Percentiles rank a stretch among this genome's conserved stretches.
These are phyloP conservation scores for Leccinum longicurvipes DNA, from an alignment of 768 basidiomycete genomes.

Conservation along the genomic window DNA sequence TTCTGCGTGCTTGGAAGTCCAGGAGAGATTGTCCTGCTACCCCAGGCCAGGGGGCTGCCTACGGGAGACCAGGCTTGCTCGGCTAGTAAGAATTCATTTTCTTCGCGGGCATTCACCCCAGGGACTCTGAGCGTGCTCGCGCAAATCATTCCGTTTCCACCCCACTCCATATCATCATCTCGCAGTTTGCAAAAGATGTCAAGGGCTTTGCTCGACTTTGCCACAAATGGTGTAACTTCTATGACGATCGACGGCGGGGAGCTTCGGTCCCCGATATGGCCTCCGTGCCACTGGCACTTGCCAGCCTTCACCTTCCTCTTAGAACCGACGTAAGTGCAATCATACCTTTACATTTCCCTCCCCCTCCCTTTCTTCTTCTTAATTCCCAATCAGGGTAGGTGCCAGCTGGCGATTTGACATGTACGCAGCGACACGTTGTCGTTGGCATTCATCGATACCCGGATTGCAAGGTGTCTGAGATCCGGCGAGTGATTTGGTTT, in stretches of 20 bases:
- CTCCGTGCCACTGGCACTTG: constrained; percentile 7
- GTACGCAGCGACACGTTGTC: constrained; percentile 18
- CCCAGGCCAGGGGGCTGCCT: neutral
- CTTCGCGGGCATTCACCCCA: neutral
- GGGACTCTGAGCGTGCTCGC: neutral
- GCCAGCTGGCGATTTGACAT: constrained; percentile 22
- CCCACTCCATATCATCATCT: constrained; percentile 3
- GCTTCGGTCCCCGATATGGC: constrained; percentile 25
- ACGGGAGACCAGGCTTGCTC: neutral
- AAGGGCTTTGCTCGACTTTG: constrained; percentile 17
- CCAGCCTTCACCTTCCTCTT: constrained; percentile 11
- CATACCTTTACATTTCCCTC: neutral
- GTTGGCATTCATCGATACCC: neutral
- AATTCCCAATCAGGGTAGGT: constrained; percentile 1
- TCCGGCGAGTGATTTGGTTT: neutral
- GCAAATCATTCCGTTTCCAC: constrained; percentile 3
- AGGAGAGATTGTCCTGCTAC: neutral
- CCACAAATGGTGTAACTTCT: constrained; percentile 22
- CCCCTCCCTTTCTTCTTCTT: neutral
- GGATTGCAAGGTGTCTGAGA: constrained; percentile 1
- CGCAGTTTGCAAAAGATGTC: constrained; percentile 14
- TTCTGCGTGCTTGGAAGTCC: neutral
- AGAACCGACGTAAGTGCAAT: constrained; percentile 12
- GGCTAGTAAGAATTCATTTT: neutral
- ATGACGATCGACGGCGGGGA: constrained; percentile 23